Base-by-base conservation (phyloP, 306 rosid species). In the Begonia loranthoides region DNA sequence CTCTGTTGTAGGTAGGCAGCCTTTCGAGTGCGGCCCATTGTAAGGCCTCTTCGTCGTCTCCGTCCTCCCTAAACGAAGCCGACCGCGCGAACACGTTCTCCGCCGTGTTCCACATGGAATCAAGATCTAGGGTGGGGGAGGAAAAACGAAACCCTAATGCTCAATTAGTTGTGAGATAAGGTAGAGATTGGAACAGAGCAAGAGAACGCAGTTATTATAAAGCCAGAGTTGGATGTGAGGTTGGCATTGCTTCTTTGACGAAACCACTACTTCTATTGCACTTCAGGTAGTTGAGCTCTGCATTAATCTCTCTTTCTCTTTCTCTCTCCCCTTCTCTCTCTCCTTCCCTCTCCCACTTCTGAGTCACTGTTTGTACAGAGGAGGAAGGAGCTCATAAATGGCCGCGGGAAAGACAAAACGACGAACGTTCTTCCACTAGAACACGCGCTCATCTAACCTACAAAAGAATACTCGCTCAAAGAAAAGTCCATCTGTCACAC, bases 1-100 rank as follows among this genome's bases (percentile, higher is more conserved):
- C 87, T n/a, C 99, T 68, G 38, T 64, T 15, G 54, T 92, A 92
- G 0, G 99, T 92, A 1, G 99, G 96, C 10, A 92, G 66, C 58
- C 96, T 68, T 82, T 92, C 89, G 11, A 92, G 68, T 49, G 96
- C 99, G 10, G 96, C 99, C 99, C 99, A 92, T 45, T 89, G 94
- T 33, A 92, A 78, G n/a, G 77, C 99, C 69, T 74, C 88, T 63
- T 80, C 94, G 1, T 86, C 99, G 9, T 80, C 94, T 0, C 70
- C 84, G 2, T 41, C 65, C 57, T 67, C 92, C 48, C 80, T 44
- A 9, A 80, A 78, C 51, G 99, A 78, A 47, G 73, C 50, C 65
- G 93, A 47, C 51, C 93, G 51, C 12, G 75, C 68, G 46, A 92
- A 92, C 38, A 75, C 87, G 46, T 86, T 83, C 62, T 80, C 80